Evolutionary conservation across 1,139 yeast genomes (phyloP), one percentile per base, ranked within the genome.

Genomic region (Suhomyces chickasaworum): DNA sequence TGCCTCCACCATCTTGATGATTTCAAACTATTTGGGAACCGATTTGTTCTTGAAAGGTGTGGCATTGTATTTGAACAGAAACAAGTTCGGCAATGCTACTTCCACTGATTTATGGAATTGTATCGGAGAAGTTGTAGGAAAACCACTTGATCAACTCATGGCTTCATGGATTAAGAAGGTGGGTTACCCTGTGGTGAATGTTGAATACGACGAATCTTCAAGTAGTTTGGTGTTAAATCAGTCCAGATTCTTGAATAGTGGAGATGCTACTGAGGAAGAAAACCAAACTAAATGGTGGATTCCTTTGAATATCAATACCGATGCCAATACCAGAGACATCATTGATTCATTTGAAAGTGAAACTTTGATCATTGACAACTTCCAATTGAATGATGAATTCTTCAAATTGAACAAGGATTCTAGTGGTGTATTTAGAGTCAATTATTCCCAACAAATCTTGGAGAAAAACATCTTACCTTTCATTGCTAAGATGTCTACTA

Each of bases 91-190:
- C 45, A 89, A 89, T 69, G 90, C 96, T 35, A 77, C 84, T 52
- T 86, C 96, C 27, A 75, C 78, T 41, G 95, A 89, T 61, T 77
- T 89, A 60, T 89, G 96, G 96, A 75, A 73, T 46, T 84, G 95
- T 15, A 72, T 89, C 45, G 71, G 85, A 33, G 84, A 82, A 46
- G 91, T 82, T 20, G 79, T 89, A 23, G 91, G 91, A 36, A 79
- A 84, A 61, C 89, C 89, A 49, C 86, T 89, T 45, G 77, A 77
- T 53, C 64, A 71, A 49, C 82, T 85, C 56, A 89, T 89, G 95
- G 79, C 82, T 54, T 73, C 80, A 44, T 89, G 97, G 97, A 88
- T 93, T 47, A 79, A 82, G 54, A 81, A 83, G 62, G 83, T 87
- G 50, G 97, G 97, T 5, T 89, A 77, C 71, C 97, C 97, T n/a